Percentiles rank a stretch among this genome's conserved stretches.
Conservation (phyloP, 805 yeast genomes). For the Ogataea parapolymorpha region DNA sequence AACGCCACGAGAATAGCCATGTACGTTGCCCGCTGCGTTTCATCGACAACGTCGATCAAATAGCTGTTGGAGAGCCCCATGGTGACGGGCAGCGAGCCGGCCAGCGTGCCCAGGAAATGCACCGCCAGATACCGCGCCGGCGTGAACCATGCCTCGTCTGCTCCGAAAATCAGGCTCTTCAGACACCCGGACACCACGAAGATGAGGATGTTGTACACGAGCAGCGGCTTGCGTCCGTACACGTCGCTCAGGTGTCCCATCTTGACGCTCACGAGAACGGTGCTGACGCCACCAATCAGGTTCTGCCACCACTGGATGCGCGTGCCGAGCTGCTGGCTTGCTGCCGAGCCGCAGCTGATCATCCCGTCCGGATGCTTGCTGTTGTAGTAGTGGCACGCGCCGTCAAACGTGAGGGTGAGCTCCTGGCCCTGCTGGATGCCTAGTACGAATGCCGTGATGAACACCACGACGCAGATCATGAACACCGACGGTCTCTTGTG, state of each 20-base stretch:
- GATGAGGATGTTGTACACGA: slow-evolving; percentile 31
- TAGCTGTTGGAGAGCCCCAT: slow-evolving; percentile 64
- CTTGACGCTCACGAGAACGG: slow-evolving; percentile 55
- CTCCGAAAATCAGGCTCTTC: slow-evolving; percentile 20
- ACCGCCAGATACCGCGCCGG: slow-evolving; percentile 40
- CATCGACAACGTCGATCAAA: slow-evolving; percentile 68
- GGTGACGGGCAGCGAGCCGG: slow-evolving; percentile 63
- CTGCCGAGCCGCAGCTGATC: slow-evolving; percentile 34
- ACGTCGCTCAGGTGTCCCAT: slow-evolving; percentile 63
- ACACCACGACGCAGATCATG: slow-evolving; percentile 43
- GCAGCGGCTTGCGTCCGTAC: slow-evolving; percentile 54
- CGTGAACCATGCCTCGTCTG: slow-evolving; percentile 26
- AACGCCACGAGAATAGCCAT: slow-evolving; percentile 60
- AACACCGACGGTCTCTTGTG: slow-evolving; percentile 52
- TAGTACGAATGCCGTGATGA: slow-evolving; percentile 41
- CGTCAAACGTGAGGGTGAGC: slow-evolving; percentile 35
- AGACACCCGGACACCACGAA: slow-evolving; percentile 15
- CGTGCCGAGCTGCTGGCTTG: slow-evolving; percentile 45
- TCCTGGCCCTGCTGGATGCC: slow-evolving; percentile 40
- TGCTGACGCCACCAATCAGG: slow-evolving; percentile 41
- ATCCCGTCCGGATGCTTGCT: slow-evolving; percentile 6
- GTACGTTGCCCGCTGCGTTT: slow-evolving; percentile 52
- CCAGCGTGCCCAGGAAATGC: slow-evolving; percentile 43
- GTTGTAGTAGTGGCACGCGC: slow-evolving; percentile 35
- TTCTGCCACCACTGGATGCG: slow-evolving; percentile 44